These are phyloP conservation scores for Megacollybia marginata DNA, from an alignment of 768 basidiomycete species.

Conservation along the genomic window DNA sequence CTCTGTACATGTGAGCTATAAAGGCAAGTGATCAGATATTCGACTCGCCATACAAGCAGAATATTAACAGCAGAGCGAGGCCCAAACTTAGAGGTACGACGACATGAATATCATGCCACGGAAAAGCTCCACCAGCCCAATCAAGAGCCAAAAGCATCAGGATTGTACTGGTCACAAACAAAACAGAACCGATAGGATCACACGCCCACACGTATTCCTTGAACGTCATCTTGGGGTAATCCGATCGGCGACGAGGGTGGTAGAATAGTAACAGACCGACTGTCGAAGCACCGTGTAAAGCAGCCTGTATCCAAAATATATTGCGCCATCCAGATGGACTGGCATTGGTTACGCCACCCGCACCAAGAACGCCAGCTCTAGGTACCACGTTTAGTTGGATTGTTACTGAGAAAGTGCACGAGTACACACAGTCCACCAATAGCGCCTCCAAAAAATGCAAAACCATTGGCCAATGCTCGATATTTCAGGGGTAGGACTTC, in stretches of 20 bases:
- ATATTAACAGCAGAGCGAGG: background rate
- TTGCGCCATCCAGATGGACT: conserved; percentile 12
- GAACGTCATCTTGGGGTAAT: background rate
- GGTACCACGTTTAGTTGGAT: background rate
- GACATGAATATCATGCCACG: conserved; percentile 9
- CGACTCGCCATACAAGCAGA: background rate
- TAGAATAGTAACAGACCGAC: conserved; percentile 11
- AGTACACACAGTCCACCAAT: conserved; percentile 4
- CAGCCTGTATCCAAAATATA: conserved; percentile 14
- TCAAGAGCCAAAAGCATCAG: conserved; percentile 11
- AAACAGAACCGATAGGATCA: background rate
- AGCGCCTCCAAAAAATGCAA: conserved; percentile 11
- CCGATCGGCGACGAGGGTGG: conserved; percentile 9
- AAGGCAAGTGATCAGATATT: no score
- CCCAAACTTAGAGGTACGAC: background rate
- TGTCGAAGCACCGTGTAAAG: conserved; percentile 8
- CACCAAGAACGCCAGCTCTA: background rate
- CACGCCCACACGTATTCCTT: background rate
- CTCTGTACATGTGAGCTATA: background rate
- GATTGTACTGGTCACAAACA: conserved; percentile 5
- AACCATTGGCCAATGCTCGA: conserved; percentile 12
- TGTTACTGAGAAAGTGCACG: background rate
- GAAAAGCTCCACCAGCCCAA: conserved; percentile 11
- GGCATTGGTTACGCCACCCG: conserved; percentile 10
- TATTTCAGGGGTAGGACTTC: conserved; percentile 13